A percentile compares a stretch with the other conserved stretches of the same genome.
These are phyloP conservation scores for Suillus lakei DNA, from an alignment of 768 basidiomycete genomes.

Conservation along the genomic window DNA sequence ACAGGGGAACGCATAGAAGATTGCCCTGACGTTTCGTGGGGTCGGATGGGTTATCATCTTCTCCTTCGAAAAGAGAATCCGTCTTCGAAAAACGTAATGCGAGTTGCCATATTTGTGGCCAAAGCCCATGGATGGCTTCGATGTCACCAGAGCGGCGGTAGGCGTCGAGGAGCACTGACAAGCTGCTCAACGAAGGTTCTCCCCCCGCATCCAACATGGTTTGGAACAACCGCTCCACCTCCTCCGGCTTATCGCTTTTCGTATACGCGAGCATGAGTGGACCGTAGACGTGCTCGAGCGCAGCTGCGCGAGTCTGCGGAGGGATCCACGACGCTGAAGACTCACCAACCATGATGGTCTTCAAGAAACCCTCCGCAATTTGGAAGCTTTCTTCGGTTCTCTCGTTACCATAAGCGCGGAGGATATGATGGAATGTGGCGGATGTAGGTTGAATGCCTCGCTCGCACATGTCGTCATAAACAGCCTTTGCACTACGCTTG, in stretches of 20 bases:
- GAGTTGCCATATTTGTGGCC: slow-evolving; percentile 70
- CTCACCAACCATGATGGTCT: slow-evolving; percentile 47
- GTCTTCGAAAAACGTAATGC: slow-evolving; percentile 48
- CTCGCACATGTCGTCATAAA: slow-evolving; percentile 73
- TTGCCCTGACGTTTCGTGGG: slow-evolving; percentile 45
- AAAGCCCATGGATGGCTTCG: slow-evolving; percentile 61
- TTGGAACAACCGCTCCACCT: slow-evolving; percentile 62
- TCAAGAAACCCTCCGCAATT: slow-evolving; percentile 71
- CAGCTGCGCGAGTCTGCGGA: slow-evolving; percentile 42
- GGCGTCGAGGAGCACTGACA: slow-evolving; percentile 71
- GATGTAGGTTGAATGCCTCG: slow-evolving; percentile 71
- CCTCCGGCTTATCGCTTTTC: slow-evolving; percentile 44
- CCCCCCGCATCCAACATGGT: slow-evolving; percentile 59
- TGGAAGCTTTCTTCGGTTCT: slow-evolving; percentile 52
- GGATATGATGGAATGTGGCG: slow-evolving; percentile 68
- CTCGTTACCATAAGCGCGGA: slow-evolving; percentile 63
- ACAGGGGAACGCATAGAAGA: slow-evolving; percentile 76
- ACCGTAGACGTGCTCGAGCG: slow-evolving; percentile 59
- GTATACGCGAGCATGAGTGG: slow-evolving; percentile 65
- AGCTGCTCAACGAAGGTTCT: slow-evolving; percentile 58
- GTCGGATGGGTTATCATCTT: slow-evolving; percentile 18
- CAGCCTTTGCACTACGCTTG: slow-evolving; percentile 56
- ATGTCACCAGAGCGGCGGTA: slow-evolving; percentile 66
- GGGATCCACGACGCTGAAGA: slow-evolving; percentile 44
- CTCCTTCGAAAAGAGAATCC: slow-evolving; percentile 37